Percentiles rank a stretch among this genome's conserved stretches.
phyloP scores from a whole-genome alignment of 192 early-diverging fungal species.

The Gaertneriomyces semiglobifer region DNA sequence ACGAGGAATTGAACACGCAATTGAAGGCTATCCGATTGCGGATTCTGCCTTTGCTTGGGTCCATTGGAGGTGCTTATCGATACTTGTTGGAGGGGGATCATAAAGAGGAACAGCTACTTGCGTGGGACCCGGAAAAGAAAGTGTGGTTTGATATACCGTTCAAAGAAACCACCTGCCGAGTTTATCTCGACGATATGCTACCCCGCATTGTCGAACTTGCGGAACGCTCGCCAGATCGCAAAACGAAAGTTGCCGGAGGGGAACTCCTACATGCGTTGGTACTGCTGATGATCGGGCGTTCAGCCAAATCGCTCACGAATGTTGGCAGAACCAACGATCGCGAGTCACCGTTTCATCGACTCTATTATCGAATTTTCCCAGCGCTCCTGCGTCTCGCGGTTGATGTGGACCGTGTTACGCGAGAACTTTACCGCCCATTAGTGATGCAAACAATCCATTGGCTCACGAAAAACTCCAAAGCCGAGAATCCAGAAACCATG shows the following conservation, averaged over 20 bases:
- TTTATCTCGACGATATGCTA: slow-evolving; percentile 72
- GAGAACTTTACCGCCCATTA: slow-evolving; percentile 64
- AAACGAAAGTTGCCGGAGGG: slow-evolving; percentile 71
- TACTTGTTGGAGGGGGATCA: slow-evolving; percentile 13
- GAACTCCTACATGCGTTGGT: slow-evolving; percentile 70
- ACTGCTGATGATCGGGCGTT: slow-evolving; percentile 73
- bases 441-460: slow-evolving; percentile 73
- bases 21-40: slow-evolving; percentile 57
- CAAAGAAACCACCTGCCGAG: slow-evolving; percentile 58
- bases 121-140: slow-evolving; percentile 67
- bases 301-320: slow-evolving; percentile 20
- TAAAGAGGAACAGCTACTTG: slow-evolving; percentile 34
- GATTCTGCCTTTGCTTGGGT: slow-evolving; percentile 61
- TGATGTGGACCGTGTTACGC: slow-evolving; percentile 67
- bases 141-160: slow-evolving; percentile 65
- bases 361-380: slow-evolving; percentile 68
- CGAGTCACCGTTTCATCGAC: slow-evolving; percentile 55
- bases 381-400: slow-evolving; percentile 65
- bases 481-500: slow-evolving; percentile 77
- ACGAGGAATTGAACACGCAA: slow-evolving; percentile 27
- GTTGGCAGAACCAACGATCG: slow-evolving; percentile 6
- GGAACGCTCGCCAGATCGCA: slow-evolving; percentile 66
- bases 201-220: slow-evolving; percentile 74
- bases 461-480: slow-evolving; percentile 71
- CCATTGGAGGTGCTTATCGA: slow-evolving; percentile 56